Conservation (phyloP, 306 rosid genomes). For the Quercus berberidifolia region DNA sequence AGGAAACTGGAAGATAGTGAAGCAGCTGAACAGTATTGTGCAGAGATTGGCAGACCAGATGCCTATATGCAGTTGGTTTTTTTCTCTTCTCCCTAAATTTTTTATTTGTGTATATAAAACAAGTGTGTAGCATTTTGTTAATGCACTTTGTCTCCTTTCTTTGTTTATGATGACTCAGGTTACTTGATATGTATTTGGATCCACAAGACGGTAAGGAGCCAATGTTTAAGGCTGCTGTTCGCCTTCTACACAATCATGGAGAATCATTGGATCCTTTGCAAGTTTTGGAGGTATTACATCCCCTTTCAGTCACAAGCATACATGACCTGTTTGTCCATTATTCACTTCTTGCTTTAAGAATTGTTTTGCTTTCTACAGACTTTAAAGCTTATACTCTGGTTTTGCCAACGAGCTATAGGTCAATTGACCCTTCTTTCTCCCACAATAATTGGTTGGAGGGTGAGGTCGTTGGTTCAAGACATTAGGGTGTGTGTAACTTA, state of each 20-base stretch:
- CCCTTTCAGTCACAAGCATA: background rate
- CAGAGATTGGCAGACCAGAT: conserved; percentile 96
- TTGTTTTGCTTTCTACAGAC: background rate
- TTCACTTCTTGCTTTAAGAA: background rate
- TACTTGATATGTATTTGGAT: conserved; percentile 98
- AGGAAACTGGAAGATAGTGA: conserved; percentile 96
- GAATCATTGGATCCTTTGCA: conserved; percentile 93
- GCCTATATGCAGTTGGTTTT: conserved; percentile 91
- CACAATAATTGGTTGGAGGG: too few relatives aligned
- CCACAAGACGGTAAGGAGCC: conserved; percentile 98
- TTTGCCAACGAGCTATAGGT: background rate
- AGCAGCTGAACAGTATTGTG: conserved; percentile 99
- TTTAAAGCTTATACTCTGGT: background rate
- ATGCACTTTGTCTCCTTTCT: conserved; percentile 19
- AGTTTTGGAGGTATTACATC: conserved; percentile 74
- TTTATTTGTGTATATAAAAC: background rate
- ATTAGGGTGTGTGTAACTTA: too few relatives aligned
- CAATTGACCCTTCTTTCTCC: too few relatives aligned
- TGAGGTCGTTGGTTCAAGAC: too few relatives aligned
- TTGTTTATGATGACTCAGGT: conserved; percentile 45
- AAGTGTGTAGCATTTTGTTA: conserved; percentile 1
- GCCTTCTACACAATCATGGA: conserved; percentile 98
- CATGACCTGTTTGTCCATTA: background rate
- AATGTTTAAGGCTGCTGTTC: conserved; percentile 97
- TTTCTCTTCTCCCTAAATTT: conserved; percentile 17